Conservation (phyloP, 2,329 filamentous ascomycete species). For the Hypoxylon sp. region DNA sequence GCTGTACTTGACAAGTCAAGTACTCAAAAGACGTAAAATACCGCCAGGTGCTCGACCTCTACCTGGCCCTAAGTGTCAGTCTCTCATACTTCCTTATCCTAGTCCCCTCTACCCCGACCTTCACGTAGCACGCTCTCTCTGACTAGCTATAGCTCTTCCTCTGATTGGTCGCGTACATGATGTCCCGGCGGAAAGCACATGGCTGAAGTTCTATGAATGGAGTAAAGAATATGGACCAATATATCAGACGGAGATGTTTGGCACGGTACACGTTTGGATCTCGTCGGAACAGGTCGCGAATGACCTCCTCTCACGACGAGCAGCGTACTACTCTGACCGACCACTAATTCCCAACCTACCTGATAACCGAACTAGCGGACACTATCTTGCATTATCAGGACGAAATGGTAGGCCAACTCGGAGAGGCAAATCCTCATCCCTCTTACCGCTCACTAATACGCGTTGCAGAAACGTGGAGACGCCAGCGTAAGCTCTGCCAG, state of each 20-base stretch:
- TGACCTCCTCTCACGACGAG: slow-evolving; percentile 61
- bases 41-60: slow-evolving; percentile 48
- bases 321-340: slow-evolving; percentile 63
- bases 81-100: background rate
- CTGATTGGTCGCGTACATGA: slow-evolving; percentile 63
- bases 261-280: slow-evolving; percentile 64
- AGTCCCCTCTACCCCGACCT: background rate
- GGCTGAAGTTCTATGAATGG: slow-evolving; percentile 66
- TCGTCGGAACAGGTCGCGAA: slow-evolving; percentile 62
- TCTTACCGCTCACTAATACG: slow-evolving; percentile 26
- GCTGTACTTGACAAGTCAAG: slow-evolving; percentile 40
- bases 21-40: slow-evolving; percentile 42
- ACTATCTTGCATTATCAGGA: slow-evolving; percentile 63
- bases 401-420: slow-evolving; percentile 55
- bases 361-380: slow-evolving; percentile 63
- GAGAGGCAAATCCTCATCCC: background rate
- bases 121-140: slow-evolving; percentile 12
- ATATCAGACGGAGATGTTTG: slow-evolving; percentile 63
- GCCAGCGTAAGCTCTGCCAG: slow-evolving; percentile 63
- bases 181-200: slow-evolving; percentile 59
- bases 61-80: slow-evolving; percentile 53
- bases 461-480: slow-evolving; percentile 61
- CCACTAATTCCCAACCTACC: slow-evolving; percentile 64
- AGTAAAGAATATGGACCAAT: slow-evolving; percentile 63
- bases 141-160: slow-evolving; percentile 56